Conservation (phyloP, 208 protist genomes). For the Leishmania gerbilli region DNA sequence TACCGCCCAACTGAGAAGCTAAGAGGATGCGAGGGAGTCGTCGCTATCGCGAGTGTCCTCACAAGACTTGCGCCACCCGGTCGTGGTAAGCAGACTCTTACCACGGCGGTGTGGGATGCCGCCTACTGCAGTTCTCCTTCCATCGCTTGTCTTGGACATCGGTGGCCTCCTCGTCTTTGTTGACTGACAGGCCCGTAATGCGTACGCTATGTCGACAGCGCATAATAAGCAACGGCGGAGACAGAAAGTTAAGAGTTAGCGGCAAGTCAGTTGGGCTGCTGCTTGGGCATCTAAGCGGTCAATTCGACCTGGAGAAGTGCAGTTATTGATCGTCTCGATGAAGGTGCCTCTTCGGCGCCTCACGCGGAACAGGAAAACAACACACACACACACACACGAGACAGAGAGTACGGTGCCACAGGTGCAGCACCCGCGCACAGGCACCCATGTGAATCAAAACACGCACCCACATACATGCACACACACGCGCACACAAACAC, state of each 20-base stretch:
- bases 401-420: background rate
- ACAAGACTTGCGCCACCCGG: background rate
- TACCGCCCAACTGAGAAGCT: background rate
- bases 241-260: background rate
- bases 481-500: background rate
- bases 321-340: background rate
- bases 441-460: background rate
- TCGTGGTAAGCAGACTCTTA: background rate
- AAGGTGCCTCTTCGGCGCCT: background rate
- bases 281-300: background rate
- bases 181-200: background rate
- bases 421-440: background rate
- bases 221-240: background rate
- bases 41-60: background rate
- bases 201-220: background rate
- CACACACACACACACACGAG: background rate
- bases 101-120: background rate
- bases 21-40: background rate
- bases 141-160: background rate
- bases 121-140: background rate
- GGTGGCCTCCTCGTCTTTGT: background rate
- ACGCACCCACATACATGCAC: background rate
- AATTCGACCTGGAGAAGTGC: too few relatives aligned
- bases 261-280: background rate
- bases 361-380: too few relatives aligned